phyloP scores from a whole-genome alignment of 1,284 basidiomycete species.

The Coniophora puteana region DNA sequence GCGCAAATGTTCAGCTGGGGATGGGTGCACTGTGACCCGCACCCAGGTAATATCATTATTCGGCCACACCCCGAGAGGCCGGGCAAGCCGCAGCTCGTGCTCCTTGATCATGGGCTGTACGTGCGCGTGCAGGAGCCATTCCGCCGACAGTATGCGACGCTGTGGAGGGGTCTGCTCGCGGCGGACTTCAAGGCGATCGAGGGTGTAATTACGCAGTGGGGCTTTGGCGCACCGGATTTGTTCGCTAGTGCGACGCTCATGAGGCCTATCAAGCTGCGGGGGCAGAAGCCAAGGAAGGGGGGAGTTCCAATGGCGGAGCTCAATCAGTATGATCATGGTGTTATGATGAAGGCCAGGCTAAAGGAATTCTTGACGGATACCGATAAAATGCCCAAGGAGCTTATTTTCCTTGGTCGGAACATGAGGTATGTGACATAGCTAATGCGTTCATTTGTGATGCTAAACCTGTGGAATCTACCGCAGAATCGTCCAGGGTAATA shows the following conservation, averaged over 20 bases:
- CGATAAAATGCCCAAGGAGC: constrained; percentile 68
- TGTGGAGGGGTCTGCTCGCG: constrained; percentile 79
- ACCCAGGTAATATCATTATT: constrained; percentile 83
- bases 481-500: constrained; percentile 75
- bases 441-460: not conserved
- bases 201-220: constrained; percentile 68
- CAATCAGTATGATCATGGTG: constrained; percentile 59
- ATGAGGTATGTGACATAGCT: constrained; percentile 54
- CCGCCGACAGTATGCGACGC: constrained; percentile 66
- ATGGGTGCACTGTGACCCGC: constrained; percentile 79
- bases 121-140: constrained; percentile 65
- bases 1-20: constrained; percentile 89
- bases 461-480: constrained; percentile 9
- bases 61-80: constrained; percentile 61
- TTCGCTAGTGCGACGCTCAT: constrained; percentile 73
- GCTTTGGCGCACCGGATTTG: constrained; percentile 75
- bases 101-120: constrained; percentile 89
- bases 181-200: constrained; percentile 66
- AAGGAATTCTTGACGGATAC: constrained; percentile 62
- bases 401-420: constrained; percentile 81
- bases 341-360: constrained; percentile 61
- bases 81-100: constrained; percentile 70
- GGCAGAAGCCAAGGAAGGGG: constrained; percentile 12
- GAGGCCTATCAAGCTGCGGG: constrained; percentile 47
- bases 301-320: constrained; percentile 25